Conservation (phyloP, 768 basidiomycete genomes). For the Jaapia argillacea region DNA sequence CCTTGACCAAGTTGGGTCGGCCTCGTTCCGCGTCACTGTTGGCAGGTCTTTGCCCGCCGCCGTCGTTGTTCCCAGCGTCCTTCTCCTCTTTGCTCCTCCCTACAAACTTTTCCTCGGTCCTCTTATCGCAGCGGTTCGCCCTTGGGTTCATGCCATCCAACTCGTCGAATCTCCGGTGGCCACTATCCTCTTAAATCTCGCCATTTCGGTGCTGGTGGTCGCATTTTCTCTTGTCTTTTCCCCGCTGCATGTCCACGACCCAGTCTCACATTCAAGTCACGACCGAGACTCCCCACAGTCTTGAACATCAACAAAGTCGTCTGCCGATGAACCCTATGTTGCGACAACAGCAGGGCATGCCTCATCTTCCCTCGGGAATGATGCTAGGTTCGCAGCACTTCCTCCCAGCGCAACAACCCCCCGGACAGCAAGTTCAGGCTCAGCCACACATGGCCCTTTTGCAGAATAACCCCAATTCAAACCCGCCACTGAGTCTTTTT, state of each 20-base stretch:
- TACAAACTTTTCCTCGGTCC: not conserved
- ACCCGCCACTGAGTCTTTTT: conserved; percentile 21
- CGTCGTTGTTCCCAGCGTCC: too few species aligned
- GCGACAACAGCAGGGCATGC: conserved; percentile 34
- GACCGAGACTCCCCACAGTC: not conserved
- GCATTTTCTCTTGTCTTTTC: not conserved
- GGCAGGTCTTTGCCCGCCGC: not conserved
- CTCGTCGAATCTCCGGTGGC: not conserved
- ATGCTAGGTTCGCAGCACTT: conserved; percentile 22
- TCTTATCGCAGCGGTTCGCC: not conserved
- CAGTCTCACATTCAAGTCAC: not conserved
- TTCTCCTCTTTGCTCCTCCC: not conserved
- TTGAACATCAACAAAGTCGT: not conserved
- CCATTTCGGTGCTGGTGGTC: not conserved
- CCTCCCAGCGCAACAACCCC: conserved; percentile 26
- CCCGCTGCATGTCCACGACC: not conserved
- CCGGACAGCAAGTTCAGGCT: conserved; percentile 24
- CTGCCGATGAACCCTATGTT: conserved; percentile 38
- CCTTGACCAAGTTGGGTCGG: not conserved
- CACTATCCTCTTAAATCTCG: not conserved
- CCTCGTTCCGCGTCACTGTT: not conserved
- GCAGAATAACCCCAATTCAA: conserved; percentile 15
- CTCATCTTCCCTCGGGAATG: conserved; percentile 30
- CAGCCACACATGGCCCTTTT: conserved; percentile 30
- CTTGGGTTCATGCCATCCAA: not conserved